Conservation (phyloP, 2,329 filamentous ascomycete genomes). For the Incumbomyces lentus region DNA sequence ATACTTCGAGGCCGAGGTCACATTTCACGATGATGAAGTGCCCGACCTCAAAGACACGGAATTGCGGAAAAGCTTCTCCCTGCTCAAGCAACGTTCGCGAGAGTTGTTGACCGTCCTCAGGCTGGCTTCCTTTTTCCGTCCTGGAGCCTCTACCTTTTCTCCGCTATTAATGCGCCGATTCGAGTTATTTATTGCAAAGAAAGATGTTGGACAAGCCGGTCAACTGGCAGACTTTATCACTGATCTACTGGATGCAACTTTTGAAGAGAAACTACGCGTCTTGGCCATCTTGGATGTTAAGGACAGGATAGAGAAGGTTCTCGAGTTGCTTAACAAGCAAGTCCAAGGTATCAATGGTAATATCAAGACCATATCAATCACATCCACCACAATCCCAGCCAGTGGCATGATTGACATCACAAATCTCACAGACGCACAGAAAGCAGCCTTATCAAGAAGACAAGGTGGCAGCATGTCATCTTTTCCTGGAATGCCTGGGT, state of each 20-base stretch:
- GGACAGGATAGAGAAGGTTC: slow-evolving; percentile 67
- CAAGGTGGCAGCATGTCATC: slow-evolving; percentile 35
- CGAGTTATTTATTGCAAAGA: slow-evolving; percentile 76
- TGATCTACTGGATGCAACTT: slow-evolving; percentile 74
- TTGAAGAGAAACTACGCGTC: slow-evolving; percentile 84
- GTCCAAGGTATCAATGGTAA: slow-evolving; percentile 75
- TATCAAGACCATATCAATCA: slow-evolving; percentile 72
- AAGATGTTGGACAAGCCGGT: slow-evolving; percentile 72
- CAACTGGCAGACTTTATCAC: slow-evolving; percentile 92
- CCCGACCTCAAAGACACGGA: slow-evolving; percentile 48
- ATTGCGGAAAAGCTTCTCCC: slow-evolving; percentile 60
- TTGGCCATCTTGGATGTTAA: slow-evolving; percentile 71
- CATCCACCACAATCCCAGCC: slow-evolving; percentile 53
- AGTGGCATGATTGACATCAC: slow-evolving; percentile 47
- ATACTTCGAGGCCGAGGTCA: slow-evolving; percentile 75
- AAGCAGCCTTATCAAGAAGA: slow-evolving; percentile 33
- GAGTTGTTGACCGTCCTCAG: slow-evolving; percentile 78
- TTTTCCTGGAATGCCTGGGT: slow-evolving; percentile 33
- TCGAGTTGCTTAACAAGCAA: slow-evolving; percentile 74
- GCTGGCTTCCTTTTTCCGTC: slow-evolving; percentile 72
- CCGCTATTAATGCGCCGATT: slow-evolving; percentile 78
- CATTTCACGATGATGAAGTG: slow-evolving; percentile 53
- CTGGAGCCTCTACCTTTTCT: slow-evolving; percentile 59
- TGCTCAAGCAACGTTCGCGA: slow-evolving; percentile 72
- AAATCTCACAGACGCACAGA: slow-evolving; percentile 39